These are phyloP conservation scores for Olyra latifolia DNA, from an alignment of 176 grass and related monocot species.

Conservation along the genomic window DNA sequence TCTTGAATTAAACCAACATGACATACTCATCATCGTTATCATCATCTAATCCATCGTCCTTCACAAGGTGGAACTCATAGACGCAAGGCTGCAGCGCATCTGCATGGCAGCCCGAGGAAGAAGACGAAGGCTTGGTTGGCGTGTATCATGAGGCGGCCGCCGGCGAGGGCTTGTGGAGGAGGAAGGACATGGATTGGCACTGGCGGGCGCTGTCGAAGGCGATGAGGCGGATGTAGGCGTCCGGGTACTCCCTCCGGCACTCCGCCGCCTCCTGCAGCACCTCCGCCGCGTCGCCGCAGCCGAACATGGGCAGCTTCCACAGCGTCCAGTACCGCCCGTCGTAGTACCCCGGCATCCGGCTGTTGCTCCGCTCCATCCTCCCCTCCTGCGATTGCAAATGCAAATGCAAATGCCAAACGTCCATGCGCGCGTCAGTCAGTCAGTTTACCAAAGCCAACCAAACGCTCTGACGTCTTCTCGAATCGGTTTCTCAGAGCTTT, in stretches of 20 bases:
- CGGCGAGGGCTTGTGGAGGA: constrained; percentile 51
- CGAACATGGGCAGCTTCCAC: constrained; percentile 76
- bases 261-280: constrained; percentile 50
- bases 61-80: neutral
- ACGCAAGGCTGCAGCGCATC: neutral
- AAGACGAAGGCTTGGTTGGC: neutral
- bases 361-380: constrained; percentile 50
- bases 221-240: constrained; percentile 58
- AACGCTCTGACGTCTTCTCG: too few species aligned
- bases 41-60: neutral
- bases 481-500: too few species aligned
- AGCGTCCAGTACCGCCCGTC: constrained; percentile 71
- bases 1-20: too few species aligned
- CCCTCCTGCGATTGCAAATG: constrained; percentile 17
- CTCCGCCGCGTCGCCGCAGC: constrained; percentile 54
- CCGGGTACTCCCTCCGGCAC: constrained; percentile 56
- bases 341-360: constrained; percentile 65
- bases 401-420: neutral
- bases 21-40: too few species aligned
- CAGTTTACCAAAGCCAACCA: too few species aligned
- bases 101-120: neutral
- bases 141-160: neutral
- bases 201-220: constrained; percentile 51
- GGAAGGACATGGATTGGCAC: constrained; percentile 70
- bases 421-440: too few species aligned